These are phyloP conservation scores for Zalaria sp. DNA, from an alignment of 2,329 filamentous ascomycete genomes.

Conservation along the genomic window DNA sequence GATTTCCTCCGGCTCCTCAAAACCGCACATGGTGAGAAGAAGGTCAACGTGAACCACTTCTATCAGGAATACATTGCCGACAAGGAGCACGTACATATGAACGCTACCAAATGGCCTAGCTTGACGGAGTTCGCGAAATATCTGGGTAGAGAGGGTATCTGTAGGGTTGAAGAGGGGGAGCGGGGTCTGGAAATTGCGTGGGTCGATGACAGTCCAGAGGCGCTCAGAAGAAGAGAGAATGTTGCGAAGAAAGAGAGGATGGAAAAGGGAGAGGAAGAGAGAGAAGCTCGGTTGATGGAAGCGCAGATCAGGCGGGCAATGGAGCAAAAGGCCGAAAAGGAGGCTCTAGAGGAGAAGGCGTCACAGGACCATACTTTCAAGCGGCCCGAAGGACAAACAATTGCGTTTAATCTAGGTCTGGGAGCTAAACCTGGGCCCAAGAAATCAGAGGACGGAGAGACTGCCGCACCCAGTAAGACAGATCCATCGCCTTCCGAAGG, in stretches of 20 bases:
- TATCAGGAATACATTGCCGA: conserved; percentile 89
- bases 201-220: conserved; percentile 85
- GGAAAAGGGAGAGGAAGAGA: conserved; percentile 81
- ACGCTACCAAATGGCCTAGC: conserved; percentile 75
- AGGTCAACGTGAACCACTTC: conserved; percentile 78
- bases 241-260: conserved; percentile 70
- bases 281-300: conserved; percentile 68
- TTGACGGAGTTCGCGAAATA: conserved; percentile 84
- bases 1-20: conserved; percentile 67
- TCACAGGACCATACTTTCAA: conserved; percentile 21
- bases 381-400: conserved; percentile 11
- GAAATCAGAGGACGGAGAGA: conserved; percentile 12
- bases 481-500: background rate
- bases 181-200: conserved; percentile 79
- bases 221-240: conserved; percentile 65
- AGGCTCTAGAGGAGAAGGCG: conserved; percentile 26
- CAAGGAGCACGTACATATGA: conserved; percentile 86
- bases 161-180: conserved; percentile 76
- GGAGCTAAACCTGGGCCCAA: conserved; percentile 10
- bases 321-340: conserved; percentile 43
- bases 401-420: conserved; percentile 20
- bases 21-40: conserved; percentile 83
- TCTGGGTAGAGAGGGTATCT: conserved; percentile 74
- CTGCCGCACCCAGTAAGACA: conserved; percentile 16
- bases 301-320: conserved; percentile 72